phyloP scores from a whole-genome alignment of 148 eudicot genomes.

The Rheum nobile region DNA sequence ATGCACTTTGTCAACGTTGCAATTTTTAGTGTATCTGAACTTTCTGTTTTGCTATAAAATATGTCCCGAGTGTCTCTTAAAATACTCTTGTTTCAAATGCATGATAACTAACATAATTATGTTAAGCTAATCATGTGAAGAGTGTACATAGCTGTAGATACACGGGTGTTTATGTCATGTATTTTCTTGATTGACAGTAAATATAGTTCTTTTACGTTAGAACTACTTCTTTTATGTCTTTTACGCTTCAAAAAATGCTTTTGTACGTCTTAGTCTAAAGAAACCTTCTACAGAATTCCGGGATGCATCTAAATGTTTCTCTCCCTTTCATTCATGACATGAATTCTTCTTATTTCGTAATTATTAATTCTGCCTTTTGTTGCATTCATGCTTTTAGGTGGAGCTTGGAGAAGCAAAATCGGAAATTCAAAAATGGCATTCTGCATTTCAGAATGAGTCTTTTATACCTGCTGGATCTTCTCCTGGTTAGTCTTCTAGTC shows the following conservation, averaged over 20 bases:
- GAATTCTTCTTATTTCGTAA: background rate
- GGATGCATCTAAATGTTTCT: background rate
- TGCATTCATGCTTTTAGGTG: constrained; percentile 29
- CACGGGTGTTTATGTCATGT: background rate
- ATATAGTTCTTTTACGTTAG: background rate
- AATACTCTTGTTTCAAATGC: background rate
- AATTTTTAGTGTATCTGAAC: background rate
- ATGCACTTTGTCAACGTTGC: background rate
- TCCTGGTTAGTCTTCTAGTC: constrained; percentile 43
- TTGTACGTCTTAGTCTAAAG: background rate
- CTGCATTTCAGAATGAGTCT: constrained; percentile 71
- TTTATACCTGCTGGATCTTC: constrained; percentile 56
- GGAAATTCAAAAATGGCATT: constrained; percentile 85
- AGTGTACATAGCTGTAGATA: too few relatives aligned
- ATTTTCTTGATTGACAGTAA: background rate
- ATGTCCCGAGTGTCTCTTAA: background rate
- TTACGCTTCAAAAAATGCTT: background rate
- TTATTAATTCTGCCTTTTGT: background rate
- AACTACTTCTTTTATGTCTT: background rate
- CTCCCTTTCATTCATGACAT: background rate
- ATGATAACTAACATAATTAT: background rate
- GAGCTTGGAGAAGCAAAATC: constrained; percentile 82
- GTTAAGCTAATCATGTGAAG: background rate
- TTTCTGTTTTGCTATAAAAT: background rate
- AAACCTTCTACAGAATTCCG: background rate